A percentile compares a stretch with the other conserved stretches of the same genome.
phyloP scores from a whole-genome alignment of 169 alveolate genomes.

The Pseudocohnilembus persalinus region DNA sequence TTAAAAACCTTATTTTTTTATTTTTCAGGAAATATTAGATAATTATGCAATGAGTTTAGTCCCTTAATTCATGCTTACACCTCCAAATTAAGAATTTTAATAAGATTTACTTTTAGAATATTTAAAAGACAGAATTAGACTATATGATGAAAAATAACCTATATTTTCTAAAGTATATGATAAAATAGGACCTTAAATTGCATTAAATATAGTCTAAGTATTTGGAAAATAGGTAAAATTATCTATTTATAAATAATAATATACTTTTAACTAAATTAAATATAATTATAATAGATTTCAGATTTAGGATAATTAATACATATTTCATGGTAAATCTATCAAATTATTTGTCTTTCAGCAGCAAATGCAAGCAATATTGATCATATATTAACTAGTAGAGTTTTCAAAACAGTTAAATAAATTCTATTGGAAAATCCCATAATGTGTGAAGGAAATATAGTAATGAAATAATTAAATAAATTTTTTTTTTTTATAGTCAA shows the following conservation, averaged over 20 bases:
- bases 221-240: not conserved
- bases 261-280: not conserved
- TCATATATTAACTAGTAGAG: not conserved
- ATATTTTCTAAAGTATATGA: not conserved
- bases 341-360: not conserved
- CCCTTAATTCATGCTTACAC: not conserved
- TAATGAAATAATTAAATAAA: no score
- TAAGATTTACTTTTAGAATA: not conserved
- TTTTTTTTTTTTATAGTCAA: no score
- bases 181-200: not conserved
- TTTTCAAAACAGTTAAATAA: not conserved
- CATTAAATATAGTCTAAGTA: not conserved
- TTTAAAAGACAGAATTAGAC: not conserved
- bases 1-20: no score
- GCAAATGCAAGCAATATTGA: not conserved
- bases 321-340: not conserved
- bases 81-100: not conserved
- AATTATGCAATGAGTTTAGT: not conserved
- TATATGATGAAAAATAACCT: not conserved
- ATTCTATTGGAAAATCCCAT: not conserved
- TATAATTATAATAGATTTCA: not conserved
- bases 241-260: no score
- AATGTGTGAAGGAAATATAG: not conserved
- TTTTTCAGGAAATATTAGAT: not conserved
- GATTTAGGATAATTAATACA: not conserved